A percentile compares a stretch with the other conserved stretches of the same genome.
Conservation (phyloP, 208 protist species). For the Crithidia bombi region DNA sequence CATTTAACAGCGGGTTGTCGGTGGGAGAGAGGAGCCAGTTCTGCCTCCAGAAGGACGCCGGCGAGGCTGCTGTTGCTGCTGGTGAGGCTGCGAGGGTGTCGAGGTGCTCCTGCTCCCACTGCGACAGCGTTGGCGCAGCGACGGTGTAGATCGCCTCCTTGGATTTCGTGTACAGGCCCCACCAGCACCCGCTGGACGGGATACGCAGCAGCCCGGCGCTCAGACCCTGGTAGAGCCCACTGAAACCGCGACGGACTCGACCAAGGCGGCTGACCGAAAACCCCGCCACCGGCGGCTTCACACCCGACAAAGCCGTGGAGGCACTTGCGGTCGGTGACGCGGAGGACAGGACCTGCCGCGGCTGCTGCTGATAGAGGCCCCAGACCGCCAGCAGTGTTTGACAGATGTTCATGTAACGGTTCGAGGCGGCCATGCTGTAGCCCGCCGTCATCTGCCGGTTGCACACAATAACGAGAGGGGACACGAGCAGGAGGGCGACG, state of each 20-base stretch:
- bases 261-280: neutral
- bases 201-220: conserved; percentile 69
- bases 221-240: conserved; percentile 74
- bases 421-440: conserved; percentile 68
- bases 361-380: conserved; percentile 43
- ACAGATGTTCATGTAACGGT: conserved; percentile 47
- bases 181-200: conserved; percentile 85
- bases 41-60: conserved; percentile 45
- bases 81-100: conserved; percentile 4
- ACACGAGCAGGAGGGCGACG: conserved; percentile 65
- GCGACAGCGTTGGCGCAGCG: conserved; percentile 49
- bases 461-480: conserved; percentile 69
- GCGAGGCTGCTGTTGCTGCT: neutral
- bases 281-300: neutral
- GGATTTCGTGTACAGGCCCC: conserved; percentile 76
- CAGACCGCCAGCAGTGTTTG: conserved; percentile 57
- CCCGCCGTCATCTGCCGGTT: conserved; percentile 87
- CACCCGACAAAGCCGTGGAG: neutral
- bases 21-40: conserved; percentile 80
- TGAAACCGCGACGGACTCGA: conserved; percentile 36
- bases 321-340: neutral
- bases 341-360: conserved; percentile 16
- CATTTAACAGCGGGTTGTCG: conserved; percentile 86
- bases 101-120: conserved; percentile 47
- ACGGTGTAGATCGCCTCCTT: conserved; percentile 75